Percentiles rank a stretch among this genome's conserved stretches.
Conservation (phyloP, 2,329 filamentous ascomycete species). For the Tolypocladium guangdongense region DNA sequence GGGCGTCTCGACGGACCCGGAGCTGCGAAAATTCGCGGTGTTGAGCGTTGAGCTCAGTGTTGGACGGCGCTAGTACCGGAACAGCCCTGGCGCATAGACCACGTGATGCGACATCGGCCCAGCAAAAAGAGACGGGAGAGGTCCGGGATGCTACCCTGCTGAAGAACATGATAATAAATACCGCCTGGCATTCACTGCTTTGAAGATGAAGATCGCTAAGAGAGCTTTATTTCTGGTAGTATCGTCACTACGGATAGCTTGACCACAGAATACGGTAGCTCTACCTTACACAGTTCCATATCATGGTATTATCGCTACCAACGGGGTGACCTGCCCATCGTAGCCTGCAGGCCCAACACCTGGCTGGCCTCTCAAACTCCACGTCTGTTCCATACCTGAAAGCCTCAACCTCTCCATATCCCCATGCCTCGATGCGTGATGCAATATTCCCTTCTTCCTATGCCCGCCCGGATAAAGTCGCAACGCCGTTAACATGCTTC, state of each 20-base stretch:
- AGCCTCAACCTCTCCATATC: conserved; percentile 1
- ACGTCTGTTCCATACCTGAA: background rate
- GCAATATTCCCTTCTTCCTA: conserved; percentile 11
- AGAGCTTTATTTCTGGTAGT: background rate
- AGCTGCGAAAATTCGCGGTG: conserved; percentile 34
- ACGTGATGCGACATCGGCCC: conserved; percentile 13
- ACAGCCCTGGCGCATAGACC: conserved; percentile 10
- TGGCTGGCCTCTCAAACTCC: background rate
- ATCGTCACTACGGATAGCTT: background rate
- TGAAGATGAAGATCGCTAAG: too few relatives aligned
- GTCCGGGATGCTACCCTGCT: background rate
- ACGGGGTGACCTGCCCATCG: conserved; percentile 4
- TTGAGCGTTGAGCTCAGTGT: conserved; percentile 31
- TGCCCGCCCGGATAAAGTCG: conserved; percentile 15
- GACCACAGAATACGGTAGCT: background rate
- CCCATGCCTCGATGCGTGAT: conserved; percentile 13
- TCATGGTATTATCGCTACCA: conserved; percentile 9
- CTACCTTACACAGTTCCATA: conserved; percentile 1
- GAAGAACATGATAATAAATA: too few relatives aligned
- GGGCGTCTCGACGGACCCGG: conserved; percentile 18
- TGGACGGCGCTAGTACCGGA: conserved; percentile 22
- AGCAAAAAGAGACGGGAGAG: background rate
- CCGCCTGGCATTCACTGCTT: too few relatives aligned
- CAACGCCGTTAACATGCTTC: conserved; percentile 26
- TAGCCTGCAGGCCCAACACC: conserved; percentile 8